These are phyloP conservation scores for Penicillium macrosclerotiorum DNA, from an alignment of 495 filamentous ascomycete species.

Conservation along the genomic window DNA sequence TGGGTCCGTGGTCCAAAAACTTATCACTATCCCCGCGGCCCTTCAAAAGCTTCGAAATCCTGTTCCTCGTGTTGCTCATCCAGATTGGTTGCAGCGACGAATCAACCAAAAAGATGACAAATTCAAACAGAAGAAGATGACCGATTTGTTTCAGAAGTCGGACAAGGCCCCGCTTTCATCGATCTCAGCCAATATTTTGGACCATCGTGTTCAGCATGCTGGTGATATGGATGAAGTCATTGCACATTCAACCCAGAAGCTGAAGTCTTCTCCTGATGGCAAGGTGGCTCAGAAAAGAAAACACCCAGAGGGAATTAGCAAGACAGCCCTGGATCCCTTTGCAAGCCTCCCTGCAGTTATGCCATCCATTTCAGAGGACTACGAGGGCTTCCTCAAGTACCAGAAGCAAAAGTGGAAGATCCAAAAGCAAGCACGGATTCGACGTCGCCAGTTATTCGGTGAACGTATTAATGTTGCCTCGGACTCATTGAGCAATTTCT, in stretches of 20 bases:
- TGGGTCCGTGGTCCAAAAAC: conserved; percentile 94
- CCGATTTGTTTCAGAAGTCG: conserved; percentile 83
- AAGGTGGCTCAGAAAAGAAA: conserved; percentile 81
- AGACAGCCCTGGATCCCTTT: conserved; percentile 71
- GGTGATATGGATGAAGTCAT: conserved; percentile 89
- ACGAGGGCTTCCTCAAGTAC: conserved; percentile 84
- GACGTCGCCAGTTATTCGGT: conserved; percentile 89
- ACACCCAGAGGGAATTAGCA: conserved; percentile 62
- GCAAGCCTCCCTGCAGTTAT: conserved; percentile 79
- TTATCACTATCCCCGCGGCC: conserved; percentile 97
- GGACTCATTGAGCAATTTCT: conserved; percentile 79
- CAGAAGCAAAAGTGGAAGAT: conserved; percentile 99
- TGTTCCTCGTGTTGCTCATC: conserved; percentile 88
- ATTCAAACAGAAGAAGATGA: conserved; percentile 98
- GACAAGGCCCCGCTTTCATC: conserved; percentile 72
- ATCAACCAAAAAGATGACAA: conserved; percentile 95
- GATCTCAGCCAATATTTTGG: conserved; percentile 65
- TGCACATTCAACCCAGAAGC: conserved; percentile 61
- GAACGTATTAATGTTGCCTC: conserved; percentile 67
- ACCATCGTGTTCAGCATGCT: conserved; percentile 51
- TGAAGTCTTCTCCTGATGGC: conserved; percentile 63
- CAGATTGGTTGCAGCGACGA: conserved; percentile 91
- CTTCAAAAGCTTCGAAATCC: conserved; percentile 94
- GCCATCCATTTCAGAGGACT: conserved; percentile 85
- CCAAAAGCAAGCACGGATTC: conserved; percentile 85